phyloP scores from a whole-genome alignment of 805 yeast genomes.

The Schwanniomyces yamadae region DNA sequence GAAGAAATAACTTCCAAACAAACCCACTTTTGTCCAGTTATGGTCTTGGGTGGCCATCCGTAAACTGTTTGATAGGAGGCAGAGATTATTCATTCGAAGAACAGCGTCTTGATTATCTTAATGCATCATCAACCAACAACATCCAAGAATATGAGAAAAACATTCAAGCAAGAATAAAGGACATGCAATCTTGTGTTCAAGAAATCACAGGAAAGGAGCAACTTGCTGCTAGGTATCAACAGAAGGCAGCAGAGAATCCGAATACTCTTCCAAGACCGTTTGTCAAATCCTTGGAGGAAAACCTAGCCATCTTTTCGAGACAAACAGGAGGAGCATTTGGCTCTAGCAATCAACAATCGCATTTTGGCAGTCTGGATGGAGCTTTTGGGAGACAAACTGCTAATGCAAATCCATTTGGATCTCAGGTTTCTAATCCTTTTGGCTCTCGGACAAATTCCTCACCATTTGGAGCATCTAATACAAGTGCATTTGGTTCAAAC shows the following conservation, averaged over 20 bases:
- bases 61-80: slow-evolving; percentile 46
- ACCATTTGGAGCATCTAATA: slow-evolving; percentile 19
- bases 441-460: slow-evolving; percentile 11
- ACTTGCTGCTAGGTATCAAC: slow-evolving; percentile 59
- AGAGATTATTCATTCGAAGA: slow-evolving; percentile 59
- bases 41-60: slow-evolving; percentile 50
- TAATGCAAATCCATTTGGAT: slow-evolving; percentile 2
- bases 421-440: slow-evolving; percentile 12
- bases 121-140: slow-evolving; percentile 37
- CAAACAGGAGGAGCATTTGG: slow-evolving; percentile 10
- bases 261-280: slow-evolving; percentile 23
- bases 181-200: slow-evolving; percentile 44
- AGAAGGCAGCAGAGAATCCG: slow-evolving; percentile 38
- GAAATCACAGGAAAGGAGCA: slow-evolving; percentile 39
- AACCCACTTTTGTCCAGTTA: slow-evolving; percentile 43
- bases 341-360: slow-evolving; percentile 9
- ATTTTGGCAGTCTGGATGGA: slow-evolving; percentile 10
- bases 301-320: slow-evolving; percentile 21
- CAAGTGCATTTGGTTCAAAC: slow-evolving; percentile 13
- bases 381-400: slow-evolving; percentile 8
- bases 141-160: slow-evolving; percentile 40
- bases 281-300: slow-evolving; percentile 27
- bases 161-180: slow-evolving; percentile 42
- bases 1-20: slow-evolving; percentile 18
- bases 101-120: slow-evolving; percentile 44